Evolutionary conservation across 768 basidiomycete species (phyloP), one percentile per base, ranked within the genome.

Genomic region (Rhodotorula sphaerocarpa): DNA sequence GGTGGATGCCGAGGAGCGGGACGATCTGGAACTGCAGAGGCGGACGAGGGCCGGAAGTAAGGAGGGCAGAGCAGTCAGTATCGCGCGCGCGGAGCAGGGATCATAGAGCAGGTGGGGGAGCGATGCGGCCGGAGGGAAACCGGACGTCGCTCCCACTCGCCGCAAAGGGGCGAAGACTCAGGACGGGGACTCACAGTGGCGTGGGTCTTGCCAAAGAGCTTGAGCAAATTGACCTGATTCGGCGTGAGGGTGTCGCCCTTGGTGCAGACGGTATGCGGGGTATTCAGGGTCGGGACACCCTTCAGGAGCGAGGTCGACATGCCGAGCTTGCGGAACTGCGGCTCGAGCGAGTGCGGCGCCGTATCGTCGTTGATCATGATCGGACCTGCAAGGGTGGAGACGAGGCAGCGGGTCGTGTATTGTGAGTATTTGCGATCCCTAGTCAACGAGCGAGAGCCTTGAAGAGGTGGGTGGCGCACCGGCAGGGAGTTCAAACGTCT

Each of bases 261-360:
- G 39, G 84, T 82, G 76, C 93, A 97, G 53, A 99, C 77, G 56
- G 82, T 81, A 74, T 96, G 90, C n/a, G 88, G 80, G 10, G 65
- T 65, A 50, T 77, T 80, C 50, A 97, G 77, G 11, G 86, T 87
- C 7, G 93, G 92, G 0, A 95, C 87, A 57, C 95, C 95, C 71
- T 82, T 83, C 60, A 86, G 82, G 80, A 99, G 82, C 23, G 59
- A 66, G 23, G 92, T 97, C 54, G 83, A 79, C 36, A 99, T 77
- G 12, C 95, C 95, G 41, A 97, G 82, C 75, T 88, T 88, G 58
- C 95, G 84, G 55, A 99, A 80, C 74, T 97, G 93, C 27, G 92
- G 91, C 66, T 99, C 95, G 78, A 97, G 90, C 71, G 90, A 91
- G 75, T 96, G 91, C 42, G 95, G 90, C 76, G 97, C 91, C 43